phyloP scores from a whole-genome alignment of 768 basidiomycete genomes.

The Lactifluus echinatus region DNA sequence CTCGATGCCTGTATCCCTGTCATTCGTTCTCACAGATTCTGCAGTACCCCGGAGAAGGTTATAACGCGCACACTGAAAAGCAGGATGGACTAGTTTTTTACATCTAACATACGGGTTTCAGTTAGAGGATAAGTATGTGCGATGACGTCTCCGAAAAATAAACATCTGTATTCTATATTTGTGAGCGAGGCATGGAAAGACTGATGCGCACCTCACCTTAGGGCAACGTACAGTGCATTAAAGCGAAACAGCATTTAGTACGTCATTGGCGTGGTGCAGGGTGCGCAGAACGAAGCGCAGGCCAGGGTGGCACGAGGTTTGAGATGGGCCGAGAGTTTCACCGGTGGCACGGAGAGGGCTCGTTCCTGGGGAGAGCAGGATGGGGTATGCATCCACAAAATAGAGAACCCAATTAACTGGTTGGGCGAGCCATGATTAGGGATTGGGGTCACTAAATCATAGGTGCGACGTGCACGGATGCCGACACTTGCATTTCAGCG shows the following conservation, averaged over 20 bases:
- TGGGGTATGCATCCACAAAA: too few relatives aligned
- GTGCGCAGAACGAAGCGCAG: too few relatives aligned
- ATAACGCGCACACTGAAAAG: slow-evolving; percentile 83
- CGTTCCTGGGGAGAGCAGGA: too few relatives aligned
- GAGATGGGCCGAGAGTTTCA: too few relatives aligned
- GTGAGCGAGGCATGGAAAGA: neutral
- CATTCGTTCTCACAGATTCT: slow-evolving; percentile 12
- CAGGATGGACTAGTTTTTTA: slow-evolving; percentile 70
- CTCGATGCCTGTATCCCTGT: neutral
- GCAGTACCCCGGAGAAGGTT: slow-evolving; percentile 62
- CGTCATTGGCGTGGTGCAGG: too few relatives aligned
- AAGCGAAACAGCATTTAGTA: neutral
- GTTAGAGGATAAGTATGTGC: neutral
- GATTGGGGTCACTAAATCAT: too few relatives aligned
- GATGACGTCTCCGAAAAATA: neutral
- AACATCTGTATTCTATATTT: slow-evolving; percentile 9
- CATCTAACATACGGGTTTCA: neutral
- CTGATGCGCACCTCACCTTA: neutral
- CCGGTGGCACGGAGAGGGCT: too few relatives aligned
- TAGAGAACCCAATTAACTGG: too few relatives aligned
- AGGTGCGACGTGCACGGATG: too few relatives aligned
- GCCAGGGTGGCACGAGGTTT: too few relatives aligned
- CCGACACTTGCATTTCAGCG: too few relatives aligned
- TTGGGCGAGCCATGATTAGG: too few relatives aligned
- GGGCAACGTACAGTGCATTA: neutral